Evolutionary conservation across 805 yeast genomes (phyloP).

Genomic region (Ogataea siamensis): DNA sequence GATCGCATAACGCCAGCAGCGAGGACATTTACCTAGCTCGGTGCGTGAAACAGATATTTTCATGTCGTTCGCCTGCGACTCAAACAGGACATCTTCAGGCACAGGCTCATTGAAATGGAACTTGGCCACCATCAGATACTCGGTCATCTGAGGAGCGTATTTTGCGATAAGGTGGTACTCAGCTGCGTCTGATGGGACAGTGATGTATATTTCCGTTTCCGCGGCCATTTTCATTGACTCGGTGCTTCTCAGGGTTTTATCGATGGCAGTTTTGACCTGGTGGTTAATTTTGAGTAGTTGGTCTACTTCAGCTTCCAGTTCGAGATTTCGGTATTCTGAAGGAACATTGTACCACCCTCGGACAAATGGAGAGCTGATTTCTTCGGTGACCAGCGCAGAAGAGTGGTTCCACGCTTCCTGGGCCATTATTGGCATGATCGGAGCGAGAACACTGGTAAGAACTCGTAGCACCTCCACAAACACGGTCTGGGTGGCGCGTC

Average conservation of each 20-base stretch:
- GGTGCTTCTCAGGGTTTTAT: conserved; percentile 53
- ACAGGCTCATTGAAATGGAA: conserved; percentile 37
- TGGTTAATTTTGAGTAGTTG: conserved; percentile 48
- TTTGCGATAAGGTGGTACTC: conserved; percentile 20
- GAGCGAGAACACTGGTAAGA: conserved; percentile 69
- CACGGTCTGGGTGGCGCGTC: conserved; percentile 65
- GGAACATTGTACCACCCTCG: conserved; percentile 43
- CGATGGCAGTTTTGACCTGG: conserved; percentile 49
- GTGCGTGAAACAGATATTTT: conserved; percentile 8
- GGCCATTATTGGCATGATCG: conserved; percentile 77
- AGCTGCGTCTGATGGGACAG: conserved; percentile 14
- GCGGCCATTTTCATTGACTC: conserved; percentile 53
- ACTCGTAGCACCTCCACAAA: conserved; percentile 55
- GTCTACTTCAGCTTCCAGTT: conserved; percentile 44
- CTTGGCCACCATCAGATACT: conserved; percentile 62
- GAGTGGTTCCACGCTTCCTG: conserved; percentile 84
- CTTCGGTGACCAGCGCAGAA: conserved; percentile 34
- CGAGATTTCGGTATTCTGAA: conserved; percentile 33
- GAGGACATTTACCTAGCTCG: conserved; percentile 66
- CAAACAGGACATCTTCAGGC: neutral
- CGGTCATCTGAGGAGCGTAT: conserved; percentile 48
- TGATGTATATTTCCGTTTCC: conserved; percentile 50
- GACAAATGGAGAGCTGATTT: conserved; percentile 45
- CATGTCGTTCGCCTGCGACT: neutral
- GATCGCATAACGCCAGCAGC: conserved; percentile 88